Conservation (phyloP, 345 rosid genomes). For the Brassica cretica region DNA sequence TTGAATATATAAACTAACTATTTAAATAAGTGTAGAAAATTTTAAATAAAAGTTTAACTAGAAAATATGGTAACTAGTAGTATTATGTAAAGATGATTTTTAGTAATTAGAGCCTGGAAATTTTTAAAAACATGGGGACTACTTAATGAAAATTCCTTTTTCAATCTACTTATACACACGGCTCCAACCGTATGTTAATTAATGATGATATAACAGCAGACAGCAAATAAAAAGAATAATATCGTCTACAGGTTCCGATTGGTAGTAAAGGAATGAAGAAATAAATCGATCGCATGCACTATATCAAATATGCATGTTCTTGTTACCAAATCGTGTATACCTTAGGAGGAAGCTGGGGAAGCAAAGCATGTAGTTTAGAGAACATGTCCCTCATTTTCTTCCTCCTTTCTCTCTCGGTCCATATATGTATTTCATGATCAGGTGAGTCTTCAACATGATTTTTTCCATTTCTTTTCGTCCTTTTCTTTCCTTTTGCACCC, state of each 20-base stretch:
- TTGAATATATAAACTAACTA: background rate
- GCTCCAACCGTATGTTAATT: background rate
- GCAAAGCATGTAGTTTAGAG: conserved; percentile 63
- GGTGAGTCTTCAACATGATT: conserved; percentile 36
- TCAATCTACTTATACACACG: background rate
- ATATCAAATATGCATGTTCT: background rate
- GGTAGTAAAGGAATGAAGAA: background rate
- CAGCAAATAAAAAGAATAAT: background rate
- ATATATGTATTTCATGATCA: conserved; percentile 63
- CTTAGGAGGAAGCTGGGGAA: conserved; percentile 82
- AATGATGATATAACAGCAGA: background rate
- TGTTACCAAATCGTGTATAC: conserved; percentile 33
- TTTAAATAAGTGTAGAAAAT: background rate
- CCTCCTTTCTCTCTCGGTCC: conserved; percentile 81
- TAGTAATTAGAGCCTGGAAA: background rate
- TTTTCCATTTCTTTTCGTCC: conserved; percentile 3
- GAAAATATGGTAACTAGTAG: background rate
- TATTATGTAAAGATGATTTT: background rate
- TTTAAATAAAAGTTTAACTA: background rate
- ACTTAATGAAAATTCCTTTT: background rate
- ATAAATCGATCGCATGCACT: background rate
- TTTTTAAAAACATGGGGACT: background rate
- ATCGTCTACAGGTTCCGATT: background rate
- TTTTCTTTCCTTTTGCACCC: conserved; percentile 5
- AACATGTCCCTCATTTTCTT: conserved; percentile 86